phyloP scores from a whole-genome alignment of 2,329 filamentous ascomycete species.

The Fusarium sp. region DNA sequence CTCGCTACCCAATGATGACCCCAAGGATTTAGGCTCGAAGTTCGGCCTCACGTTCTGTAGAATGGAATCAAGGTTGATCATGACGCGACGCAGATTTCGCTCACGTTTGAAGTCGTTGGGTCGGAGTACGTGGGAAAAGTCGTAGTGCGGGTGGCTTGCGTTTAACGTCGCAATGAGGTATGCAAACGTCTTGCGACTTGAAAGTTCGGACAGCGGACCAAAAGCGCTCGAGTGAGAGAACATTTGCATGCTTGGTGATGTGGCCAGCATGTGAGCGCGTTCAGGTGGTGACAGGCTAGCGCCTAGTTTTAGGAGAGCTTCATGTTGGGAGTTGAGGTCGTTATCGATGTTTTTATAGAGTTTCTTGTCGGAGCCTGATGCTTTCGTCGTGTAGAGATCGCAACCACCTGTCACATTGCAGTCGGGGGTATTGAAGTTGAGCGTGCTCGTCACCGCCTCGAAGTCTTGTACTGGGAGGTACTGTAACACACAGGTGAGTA shows the following conservation, averaged over 20 bases:
- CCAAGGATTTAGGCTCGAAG: conserved; percentile 58
- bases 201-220: conserved; percentile 86
- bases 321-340: conserved; percentile 90
- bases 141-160: conserved; percentile 90
- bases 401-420: conserved; percentile 92
- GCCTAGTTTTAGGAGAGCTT: conserved; percentile 85
- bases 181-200: conserved; percentile 90
- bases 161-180: conserved; percentile 97
- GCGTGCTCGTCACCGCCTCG: conserved; percentile 88
- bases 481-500: conserved; percentile 59
- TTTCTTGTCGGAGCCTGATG: conserved; percentile 94
- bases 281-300: conserved; percentile 88
- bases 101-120: conserved; percentile 92
- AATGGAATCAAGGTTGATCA: conserved; percentile 88
- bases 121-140: conserved; percentile 92
- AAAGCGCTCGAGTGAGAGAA: conserved; percentile 91
- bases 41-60: conserved; percentile 85
- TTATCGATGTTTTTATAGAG: conserved; percentile 95
- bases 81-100: conserved; percentile 80
- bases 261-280: conserved; percentile 73
- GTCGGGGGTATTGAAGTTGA: conserved; percentile 96
- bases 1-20: conserved; percentile 55
- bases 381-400: conserved; percentile 97
- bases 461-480: conserved; percentile 92
- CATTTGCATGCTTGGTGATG: conserved; percentile 67